phyloP scores from a whole-genome alignment of 345 rosid species.

The Excoecaria agallocha region DNA sequence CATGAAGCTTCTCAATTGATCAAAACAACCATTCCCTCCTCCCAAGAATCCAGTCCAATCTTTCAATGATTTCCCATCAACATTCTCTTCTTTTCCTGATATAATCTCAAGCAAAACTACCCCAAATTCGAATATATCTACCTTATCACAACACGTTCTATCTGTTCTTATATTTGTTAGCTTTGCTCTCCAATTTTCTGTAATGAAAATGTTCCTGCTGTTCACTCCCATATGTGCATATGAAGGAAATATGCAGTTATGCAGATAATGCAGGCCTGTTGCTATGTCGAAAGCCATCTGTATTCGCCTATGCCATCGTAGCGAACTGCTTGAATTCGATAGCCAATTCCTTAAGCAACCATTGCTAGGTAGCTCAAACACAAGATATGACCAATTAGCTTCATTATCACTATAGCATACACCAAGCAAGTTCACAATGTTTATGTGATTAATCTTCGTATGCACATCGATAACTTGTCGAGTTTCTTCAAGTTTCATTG shows the following conservation, averaged over 20 bases:
- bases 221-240: too few relatives aligned
- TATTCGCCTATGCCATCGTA: slow-evolving; percentile 36
- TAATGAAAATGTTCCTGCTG: too few relatives aligned
- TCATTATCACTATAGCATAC: slow-evolving; percentile 43
- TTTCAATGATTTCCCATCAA: slow-evolving; percentile 24
- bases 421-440: slow-evolving; percentile 47
- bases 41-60: slow-evolving; percentile 47
- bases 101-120: slow-evolving; percentile 54
- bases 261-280: slow-evolving; percentile 48
- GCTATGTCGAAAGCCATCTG: slow-evolving; percentile 53
- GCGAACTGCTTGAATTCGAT: slow-evolving; percentile 22
- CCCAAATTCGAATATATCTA: slow-evolving; percentile 48
- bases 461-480: slow-evolving; percentile 42
- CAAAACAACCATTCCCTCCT: slow-evolving; percentile 42
- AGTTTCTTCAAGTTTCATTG: slow-evolving; percentile 42
- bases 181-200: slow-evolving; percentile 53
- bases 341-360: slow-evolving; percentile 52
- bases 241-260: too few relatives aligned
- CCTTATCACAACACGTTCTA: slow-evolving; percentile 33
- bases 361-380: slow-evolving; percentile 43
- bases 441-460: slow-evolving; percentile 55
- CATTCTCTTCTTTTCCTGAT: slow-evolving; percentile 36
- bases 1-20: slow-evolving; percentile 48
- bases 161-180: slow-evolving; percentile 35
- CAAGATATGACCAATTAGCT: slow-evolving; percentile 36